A percentile compares a stretch with the other conserved stretches of the same genome.
These are phyloP conservation scores for Chlorella sp. DNA, from an alignment of 139 green algal species.

Conservation along the genomic window DNA sequence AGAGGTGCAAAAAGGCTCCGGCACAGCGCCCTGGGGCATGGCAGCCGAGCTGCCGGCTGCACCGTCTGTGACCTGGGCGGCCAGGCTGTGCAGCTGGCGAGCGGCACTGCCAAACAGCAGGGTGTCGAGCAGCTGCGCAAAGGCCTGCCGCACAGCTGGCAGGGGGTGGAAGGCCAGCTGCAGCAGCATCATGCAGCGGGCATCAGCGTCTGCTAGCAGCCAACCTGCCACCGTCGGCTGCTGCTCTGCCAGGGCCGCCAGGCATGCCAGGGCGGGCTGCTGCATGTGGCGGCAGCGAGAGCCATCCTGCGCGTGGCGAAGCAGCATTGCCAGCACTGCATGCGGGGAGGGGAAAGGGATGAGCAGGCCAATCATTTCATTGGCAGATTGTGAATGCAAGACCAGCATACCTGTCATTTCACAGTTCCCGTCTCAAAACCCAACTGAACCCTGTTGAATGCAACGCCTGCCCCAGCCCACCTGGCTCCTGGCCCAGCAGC, in stretches of 20 bases:
- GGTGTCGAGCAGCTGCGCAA: neutral
- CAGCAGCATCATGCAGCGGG: neutral
- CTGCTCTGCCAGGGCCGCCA: neutral
- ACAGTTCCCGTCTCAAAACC: neutral
- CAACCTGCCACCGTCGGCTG: neutral
- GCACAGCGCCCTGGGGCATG: neutral
- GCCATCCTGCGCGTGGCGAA: neutral
- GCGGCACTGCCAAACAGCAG: constrained; percentile 12
- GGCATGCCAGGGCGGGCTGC: constrained; percentile 1
- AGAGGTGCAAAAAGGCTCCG: constrained; percentile 2
- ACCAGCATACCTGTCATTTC: neutral
- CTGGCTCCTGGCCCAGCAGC: neutral
- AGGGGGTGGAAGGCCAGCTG: constrained; percentile 9
- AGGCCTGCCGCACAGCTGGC: neutral
- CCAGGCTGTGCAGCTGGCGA: neutral
- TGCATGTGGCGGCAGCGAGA: neutral
- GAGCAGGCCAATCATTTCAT: neutral
- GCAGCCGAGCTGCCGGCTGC: neutral
- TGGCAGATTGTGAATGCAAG: neutral
- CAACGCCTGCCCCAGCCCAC: neutral
- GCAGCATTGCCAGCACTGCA: constrained; percentile 6
- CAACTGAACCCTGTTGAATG: neutral
- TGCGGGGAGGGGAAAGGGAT: no score
- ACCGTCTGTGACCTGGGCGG: neutral
- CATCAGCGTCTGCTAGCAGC: constrained; percentile 6